Percentiles rank a stretch among this genome's conserved stretches.
phyloP scores from a whole-genome alignment of 768 basidiomycete genomes.

The Podaxis sp. region DNA sequence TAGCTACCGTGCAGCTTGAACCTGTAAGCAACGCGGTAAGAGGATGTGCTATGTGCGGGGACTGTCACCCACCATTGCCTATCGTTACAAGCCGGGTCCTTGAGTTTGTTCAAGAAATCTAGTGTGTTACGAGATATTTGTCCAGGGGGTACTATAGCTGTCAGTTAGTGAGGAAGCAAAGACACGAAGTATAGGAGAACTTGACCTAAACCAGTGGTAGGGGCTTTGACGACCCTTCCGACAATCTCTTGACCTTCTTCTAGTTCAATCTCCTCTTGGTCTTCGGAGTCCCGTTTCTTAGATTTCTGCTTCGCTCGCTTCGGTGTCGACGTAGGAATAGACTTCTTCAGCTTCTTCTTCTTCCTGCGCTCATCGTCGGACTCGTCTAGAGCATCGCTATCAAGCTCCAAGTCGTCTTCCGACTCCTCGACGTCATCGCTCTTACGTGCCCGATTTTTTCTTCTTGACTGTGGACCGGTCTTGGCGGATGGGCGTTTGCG shows the following conservation, averaged over 20 bases:
- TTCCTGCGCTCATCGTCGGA: conserved; percentile 25
- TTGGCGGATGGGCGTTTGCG: conserved; percentile 1
- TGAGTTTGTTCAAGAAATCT: conserved; percentile 69
- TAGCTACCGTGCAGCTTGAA: conserved; percentile 75
- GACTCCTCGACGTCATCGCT: conserved; percentile 13
- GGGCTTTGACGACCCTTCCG: conserved; percentile 77
- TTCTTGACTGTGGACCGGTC: background rate
- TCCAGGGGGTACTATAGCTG: conserved; percentile 69
- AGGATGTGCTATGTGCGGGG: background rate
- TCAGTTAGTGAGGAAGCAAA: background rate
- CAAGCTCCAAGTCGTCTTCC: conserved; percentile 22
- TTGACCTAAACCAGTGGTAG: conserved; percentile 78
- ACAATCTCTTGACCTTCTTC: conserved; percentile 70
- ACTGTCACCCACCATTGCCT: conserved; percentile 61
- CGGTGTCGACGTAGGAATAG: conserved; percentile 14
- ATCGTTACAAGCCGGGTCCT: conserved; percentile 79
- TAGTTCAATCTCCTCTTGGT: conserved; percentile 45
- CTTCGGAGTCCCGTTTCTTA: conserved; percentile 29
- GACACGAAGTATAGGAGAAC: conserved; percentile 45
- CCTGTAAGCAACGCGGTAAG: conserved; percentile 41
- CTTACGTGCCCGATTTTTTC: conserved; percentile 1
- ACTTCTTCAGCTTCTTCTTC: conserved; percentile 27
- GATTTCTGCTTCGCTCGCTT: background rate
- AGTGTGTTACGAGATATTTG: conserved; percentile 85
- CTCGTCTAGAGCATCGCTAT: conserved; percentile 49